Conservation (phyloP, 768 basidiomycete genomes). For the Epithele typhae region DNA sequence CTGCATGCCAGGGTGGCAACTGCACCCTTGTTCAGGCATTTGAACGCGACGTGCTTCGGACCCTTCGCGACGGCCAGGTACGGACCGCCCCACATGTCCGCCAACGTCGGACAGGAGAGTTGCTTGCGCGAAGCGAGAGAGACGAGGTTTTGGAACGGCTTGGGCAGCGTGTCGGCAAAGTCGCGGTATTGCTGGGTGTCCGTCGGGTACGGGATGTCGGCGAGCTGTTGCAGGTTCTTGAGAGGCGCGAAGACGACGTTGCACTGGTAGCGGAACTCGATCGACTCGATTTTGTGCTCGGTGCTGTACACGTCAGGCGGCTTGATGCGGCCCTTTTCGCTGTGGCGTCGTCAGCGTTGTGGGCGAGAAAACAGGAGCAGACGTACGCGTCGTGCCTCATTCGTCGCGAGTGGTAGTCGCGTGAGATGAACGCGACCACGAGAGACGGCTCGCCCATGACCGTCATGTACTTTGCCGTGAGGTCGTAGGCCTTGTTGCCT, state of each 20-base stretch:
- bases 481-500: slow-evolving; percentile 46
- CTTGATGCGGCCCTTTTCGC: no score
- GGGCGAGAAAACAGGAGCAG: no score
- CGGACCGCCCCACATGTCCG: slow-evolving; percentile 38
- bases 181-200: slow-evolving; percentile 35
- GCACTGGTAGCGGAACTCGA: slow-evolving; percentile 40
- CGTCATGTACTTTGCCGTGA: slow-evolving; percentile 60
- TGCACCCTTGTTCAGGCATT: slow-evolving; percentile 34
- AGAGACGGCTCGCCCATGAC: slow-evolving; percentile 38
- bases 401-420: slow-evolving; percentile 24
- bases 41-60: slow-evolving; percentile 38
- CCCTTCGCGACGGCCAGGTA: slow-evolving; percentile 40
- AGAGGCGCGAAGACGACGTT: slow-evolving; percentile 40
- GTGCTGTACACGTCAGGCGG: no score
- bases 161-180: slow-evolving; percentile 30
- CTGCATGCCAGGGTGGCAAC: slow-evolving; percentile 36
- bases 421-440: slow-evolving; percentile 48
- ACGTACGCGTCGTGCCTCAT: slow-evolving; percentile 4
- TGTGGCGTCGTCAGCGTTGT: no score
- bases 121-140: slow-evolving; percentile 32
- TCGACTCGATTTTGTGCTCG: slow-evolving; percentile 37
- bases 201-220: slow-evolving; percentile 37
- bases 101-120: slow-evolving; percentile 38
- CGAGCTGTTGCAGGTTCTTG: slow-evolving; percentile 38
- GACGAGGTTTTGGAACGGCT: slow-evolving; percentile 39